Evolutionary conservation across 108 stramenopile species (phyloP).

Genomic region (Nannochloropsis gaditana): DNA sequence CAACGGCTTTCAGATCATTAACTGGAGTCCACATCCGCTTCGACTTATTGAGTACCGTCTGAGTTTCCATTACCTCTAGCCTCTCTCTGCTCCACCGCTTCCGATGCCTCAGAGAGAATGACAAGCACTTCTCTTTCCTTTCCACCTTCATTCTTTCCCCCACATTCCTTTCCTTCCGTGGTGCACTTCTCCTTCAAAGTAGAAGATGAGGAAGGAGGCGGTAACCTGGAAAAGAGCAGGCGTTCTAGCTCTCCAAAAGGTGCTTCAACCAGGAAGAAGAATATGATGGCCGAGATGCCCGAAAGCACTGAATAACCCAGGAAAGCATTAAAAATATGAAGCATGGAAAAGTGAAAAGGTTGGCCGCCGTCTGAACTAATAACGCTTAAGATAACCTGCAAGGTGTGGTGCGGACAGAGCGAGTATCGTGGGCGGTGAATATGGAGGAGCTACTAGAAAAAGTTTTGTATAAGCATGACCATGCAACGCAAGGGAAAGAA

Average conservation of each 20-base stretch:
- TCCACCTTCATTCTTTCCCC: background rate
- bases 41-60: too few relatives aligned
- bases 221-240: background rate
- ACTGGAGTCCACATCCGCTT: too few relatives aligned
- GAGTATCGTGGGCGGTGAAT: too few relatives aligned
- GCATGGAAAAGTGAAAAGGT: slow-evolving; percentile 20
- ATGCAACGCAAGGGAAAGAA: too few relatives aligned
- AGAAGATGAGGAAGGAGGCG: background rate
- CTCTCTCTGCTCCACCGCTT: background rate
- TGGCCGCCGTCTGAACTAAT: slow-evolving; percentile 1
- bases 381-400: background rate
- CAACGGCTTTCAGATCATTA: too few relatives aligned
- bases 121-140: background rate
- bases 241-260: background rate
- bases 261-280: background rate
- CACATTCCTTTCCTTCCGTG: background rate
- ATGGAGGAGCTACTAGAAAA: too few relatives aligned
- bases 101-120: background rate
- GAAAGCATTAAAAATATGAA: slow-evolving; percentile 15
- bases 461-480: too few relatives aligned
- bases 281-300: background rate
- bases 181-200: background rate
- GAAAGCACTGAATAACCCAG: background rate
- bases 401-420: background rate
- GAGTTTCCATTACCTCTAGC: background rate